phyloP scores from a whole-genome alignment of 371 early-diverging fungal species.

The Mortierella sp. region DNA sequence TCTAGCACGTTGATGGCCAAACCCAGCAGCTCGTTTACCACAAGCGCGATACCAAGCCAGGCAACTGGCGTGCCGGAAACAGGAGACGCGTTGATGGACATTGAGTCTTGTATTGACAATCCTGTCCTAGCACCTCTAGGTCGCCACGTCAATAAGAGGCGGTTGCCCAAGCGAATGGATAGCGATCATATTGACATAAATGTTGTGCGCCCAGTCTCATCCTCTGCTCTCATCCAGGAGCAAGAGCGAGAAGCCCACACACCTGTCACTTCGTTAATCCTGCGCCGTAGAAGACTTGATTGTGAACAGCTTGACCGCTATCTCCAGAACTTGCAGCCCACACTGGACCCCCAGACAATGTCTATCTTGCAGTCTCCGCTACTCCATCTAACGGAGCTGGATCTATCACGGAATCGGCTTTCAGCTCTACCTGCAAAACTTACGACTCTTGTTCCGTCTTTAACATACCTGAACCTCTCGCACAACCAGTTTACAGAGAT shows the following conservation, averaged over 20 bases:
- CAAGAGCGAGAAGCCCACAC: slow-evolving; percentile 45
- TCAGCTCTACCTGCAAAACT: slow-evolving; percentile 59
- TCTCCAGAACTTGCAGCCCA: slow-evolving; percentile 55
- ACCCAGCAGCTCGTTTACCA: neutral
- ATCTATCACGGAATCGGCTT: slow-evolving; percentile 68
- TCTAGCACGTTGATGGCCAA: slow-evolving; percentile 13
- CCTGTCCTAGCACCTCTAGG: slow-evolving; percentile 70
- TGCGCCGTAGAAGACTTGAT: slow-evolving; percentile 61
- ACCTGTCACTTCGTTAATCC: slow-evolving; percentile 57
- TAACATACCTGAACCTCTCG: slow-evolving; percentile 65
- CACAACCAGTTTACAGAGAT: slow-evolving; percentile 64
- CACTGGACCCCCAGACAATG: slow-evolving; percentile 55
- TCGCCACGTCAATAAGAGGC: slow-evolving; percentile 57
- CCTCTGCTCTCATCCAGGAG: slow-evolving; percentile 30
- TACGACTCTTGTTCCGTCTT: slow-evolving; percentile 53
- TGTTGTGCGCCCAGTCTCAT: slow-evolving; percentile 24
- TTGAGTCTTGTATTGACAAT: slow-evolving; percentile 71
- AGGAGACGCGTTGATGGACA: slow-evolving; percentile 57
- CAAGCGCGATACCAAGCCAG: neutral
- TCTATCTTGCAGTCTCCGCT: slow-evolving; percentile 49
- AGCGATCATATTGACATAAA: slow-evolving; percentile 50
- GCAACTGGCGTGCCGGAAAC: neutral
- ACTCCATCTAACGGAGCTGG: slow-evolving; percentile 63
- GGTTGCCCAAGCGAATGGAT: slow-evolving; percentile 9
- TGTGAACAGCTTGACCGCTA: slow-evolving; percentile 57